Percentiles rank a stretch among this genome's conserved stretches.
Evolutionary conservation across 2,329 filamentous ascomycete genomes (phyloP).

Genomic region (Aspergillus glaucus): DNA sequence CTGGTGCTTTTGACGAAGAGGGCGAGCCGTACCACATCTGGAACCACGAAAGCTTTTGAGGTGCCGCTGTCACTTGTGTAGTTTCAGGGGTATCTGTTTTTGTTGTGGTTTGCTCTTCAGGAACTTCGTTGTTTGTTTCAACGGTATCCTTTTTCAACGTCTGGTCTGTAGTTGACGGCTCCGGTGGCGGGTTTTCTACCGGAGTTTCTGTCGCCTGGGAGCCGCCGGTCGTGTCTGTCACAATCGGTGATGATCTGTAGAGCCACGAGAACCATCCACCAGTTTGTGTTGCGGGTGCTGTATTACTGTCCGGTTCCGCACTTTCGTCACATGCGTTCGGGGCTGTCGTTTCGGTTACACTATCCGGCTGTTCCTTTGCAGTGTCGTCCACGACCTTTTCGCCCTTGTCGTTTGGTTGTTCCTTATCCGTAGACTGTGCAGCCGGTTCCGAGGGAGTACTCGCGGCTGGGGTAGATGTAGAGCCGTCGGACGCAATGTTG

Average conservation of each 20-base stretch:
- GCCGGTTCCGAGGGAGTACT: constrained; percentile 13
- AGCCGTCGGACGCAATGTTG: constrained; percentile 39
- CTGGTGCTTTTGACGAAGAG: constrained; percentile 16
- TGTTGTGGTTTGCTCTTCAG: constrained; percentile 7
- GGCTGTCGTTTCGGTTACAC: constrained; percentile 8
- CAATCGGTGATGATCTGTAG: constrained; percentile 18
- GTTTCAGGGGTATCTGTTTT: constrained; percentile 1
- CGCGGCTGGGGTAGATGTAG: constrained; percentile 24
- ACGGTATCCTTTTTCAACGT: constrained; percentile 7
- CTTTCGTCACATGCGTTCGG: constrained; percentile 6
- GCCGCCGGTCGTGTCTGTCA: constrained; percentile 5
- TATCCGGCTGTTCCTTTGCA: constrained; percentile 12
- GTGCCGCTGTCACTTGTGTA: constrained; percentile 6
- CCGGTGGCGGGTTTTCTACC: not conserved
- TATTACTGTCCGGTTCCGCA: constrained; percentile 4
- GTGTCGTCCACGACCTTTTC: constrained; percentile 14
- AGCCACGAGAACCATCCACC: constrained; percentile 36
- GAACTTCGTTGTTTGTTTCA: constrained; percentile 4
- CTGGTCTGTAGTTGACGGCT: constrained; percentile 6
- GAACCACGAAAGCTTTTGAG: constrained; percentile 39
- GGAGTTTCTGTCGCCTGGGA: constrained; percentile 11
- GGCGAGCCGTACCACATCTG: constrained; percentile 38
- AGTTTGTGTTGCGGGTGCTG: constrained; percentile 14
- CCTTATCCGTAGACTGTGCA: constrained; percentile 13
- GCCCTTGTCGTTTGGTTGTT: constrained; percentile 9